These are phyloP conservation scores for Trichoderma reesei DNA, from an alignment of 495 filamentous ascomycete genomes.

Conservation along the genomic window DNA sequence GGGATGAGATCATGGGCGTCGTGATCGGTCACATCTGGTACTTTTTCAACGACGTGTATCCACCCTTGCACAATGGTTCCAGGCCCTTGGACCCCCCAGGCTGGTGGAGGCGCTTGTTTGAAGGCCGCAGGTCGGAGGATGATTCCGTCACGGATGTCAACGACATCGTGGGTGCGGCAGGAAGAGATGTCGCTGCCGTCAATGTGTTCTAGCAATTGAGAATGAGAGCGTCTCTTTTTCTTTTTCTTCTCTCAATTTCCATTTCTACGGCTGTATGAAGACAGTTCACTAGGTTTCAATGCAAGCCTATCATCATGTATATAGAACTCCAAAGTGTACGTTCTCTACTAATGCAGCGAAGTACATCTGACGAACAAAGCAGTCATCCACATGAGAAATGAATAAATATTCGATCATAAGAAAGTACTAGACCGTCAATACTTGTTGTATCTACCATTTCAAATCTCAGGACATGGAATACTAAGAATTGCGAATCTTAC, in stretches of 20 bases:
- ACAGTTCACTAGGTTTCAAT: no score
- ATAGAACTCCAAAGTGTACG: no score
- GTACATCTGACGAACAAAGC: no score
- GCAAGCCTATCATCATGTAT: no score
- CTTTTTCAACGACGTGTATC: constrained; percentile 95
- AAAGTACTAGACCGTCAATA: no score
- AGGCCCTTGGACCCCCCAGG: constrained; percentile 80
- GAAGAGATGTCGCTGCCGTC: constrained; percentile 28
- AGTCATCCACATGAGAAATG: no score
- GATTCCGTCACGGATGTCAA: constrained; percentile 39
- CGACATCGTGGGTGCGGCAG: constrained; percentile 42
- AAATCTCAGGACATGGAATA: background rate
- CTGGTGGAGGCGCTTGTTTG: constrained; percentile 89
- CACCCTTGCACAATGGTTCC: constrained; percentile 73
- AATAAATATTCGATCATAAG: no score
- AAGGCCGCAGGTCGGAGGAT: constrained; percentile 36
- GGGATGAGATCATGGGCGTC: constrained; percentile 92
- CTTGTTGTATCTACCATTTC: no score
- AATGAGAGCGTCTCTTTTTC: background rate
- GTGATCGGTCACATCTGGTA: constrained; percentile 96
- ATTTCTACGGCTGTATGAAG: no score
- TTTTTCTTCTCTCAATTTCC: no score
- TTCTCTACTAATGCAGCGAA: no score
- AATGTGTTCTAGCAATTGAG: constrained; percentile 13
- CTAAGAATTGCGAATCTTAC: background rate